phyloP scores from a whole-genome alignment of 2,329 filamentous ascomycete species.

The Arthrobotrys iridis region DNA sequence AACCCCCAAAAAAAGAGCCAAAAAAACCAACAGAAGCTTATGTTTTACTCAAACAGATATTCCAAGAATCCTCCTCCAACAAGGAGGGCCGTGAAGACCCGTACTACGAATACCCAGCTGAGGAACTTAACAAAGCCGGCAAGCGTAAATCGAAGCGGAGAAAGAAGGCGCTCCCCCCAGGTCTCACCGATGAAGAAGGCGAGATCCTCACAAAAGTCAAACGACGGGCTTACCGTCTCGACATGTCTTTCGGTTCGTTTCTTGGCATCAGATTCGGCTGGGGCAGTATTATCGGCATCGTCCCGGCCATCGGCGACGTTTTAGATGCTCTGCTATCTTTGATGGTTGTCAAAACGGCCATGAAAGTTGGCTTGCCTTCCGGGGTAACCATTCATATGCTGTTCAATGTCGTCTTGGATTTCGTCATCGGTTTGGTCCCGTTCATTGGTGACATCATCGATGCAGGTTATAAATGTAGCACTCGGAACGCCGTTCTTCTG shows the following conservation, averaged over 20 bases:
- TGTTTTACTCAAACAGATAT: slow-evolving; percentile 65
- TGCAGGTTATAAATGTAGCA: slow-evolving; percentile 75
- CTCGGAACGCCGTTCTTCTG: slow-evolving; percentile 76
- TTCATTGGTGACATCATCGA: slow-evolving; percentile 80
- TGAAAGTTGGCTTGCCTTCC: slow-evolving; percentile 77
- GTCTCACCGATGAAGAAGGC: slow-evolving; percentile 83
- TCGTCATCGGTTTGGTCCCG: slow-evolving; percentile 77
- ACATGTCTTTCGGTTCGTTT: slow-evolving; percentile 83
- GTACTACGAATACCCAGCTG: slow-evolving; percentile 81
- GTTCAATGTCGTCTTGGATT: slow-evolving; percentile 79
- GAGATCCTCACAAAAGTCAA: slow-evolving; percentile 86
- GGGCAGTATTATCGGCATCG: slow-evolving; percentile 82
- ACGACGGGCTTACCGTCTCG: slow-evolving; percentile 82
- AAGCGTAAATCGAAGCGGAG: slow-evolving; percentile 76
- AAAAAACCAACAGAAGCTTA: neutral
- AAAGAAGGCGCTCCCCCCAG: slow-evolving; percentile 83
- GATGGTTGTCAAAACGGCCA: slow-evolving; percentile 77
- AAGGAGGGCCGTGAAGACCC: slow-evolving; percentile 80
- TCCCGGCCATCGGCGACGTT: slow-evolving; percentile 81
- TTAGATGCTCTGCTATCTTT: slow-evolving; percentile 78
- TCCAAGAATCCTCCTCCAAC: slow-evolving; percentile 69
- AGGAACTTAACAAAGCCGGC: slow-evolving; percentile 61
- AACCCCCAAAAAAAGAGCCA: too few species aligned
- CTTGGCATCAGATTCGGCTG: slow-evolving; percentile 87
- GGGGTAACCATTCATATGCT: slow-evolving; percentile 76